Evolutionary conservation across 2,329 filamentous ascomycete genomes (phyloP).

Genomic region (Colletotrichum salicis): DNA sequence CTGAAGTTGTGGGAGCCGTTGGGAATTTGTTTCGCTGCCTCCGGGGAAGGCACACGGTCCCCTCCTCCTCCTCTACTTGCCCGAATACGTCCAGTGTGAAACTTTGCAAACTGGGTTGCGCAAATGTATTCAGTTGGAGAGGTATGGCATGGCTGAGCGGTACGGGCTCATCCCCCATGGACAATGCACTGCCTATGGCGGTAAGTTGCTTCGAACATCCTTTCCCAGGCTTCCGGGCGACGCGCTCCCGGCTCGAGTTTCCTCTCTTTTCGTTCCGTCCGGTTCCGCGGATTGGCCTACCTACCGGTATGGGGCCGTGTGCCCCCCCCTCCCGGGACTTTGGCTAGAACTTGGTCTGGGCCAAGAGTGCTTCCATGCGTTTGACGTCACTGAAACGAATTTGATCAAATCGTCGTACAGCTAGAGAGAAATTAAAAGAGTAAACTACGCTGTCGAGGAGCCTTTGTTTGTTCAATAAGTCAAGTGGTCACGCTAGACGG

Average conservation of each 20-base stretch:
- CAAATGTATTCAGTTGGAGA: background rate
- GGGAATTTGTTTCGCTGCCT: no score
- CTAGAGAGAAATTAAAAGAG: background rate
- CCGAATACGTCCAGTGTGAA: background rate
- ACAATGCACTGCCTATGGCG: background rate
- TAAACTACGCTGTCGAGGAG: background rate
- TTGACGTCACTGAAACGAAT: background rate
- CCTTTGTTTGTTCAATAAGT: background rate
- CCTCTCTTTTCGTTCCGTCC: background rate
- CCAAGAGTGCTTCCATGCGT: background rate
- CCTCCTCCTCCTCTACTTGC: background rate
- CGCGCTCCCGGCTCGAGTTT: background rate
- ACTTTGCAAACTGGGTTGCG: background rate
- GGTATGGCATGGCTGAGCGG: background rate
- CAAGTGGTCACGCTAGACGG: background rate
- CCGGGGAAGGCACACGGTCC: no score
- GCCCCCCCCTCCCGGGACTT: background rate
- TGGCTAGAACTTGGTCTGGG: background rate
- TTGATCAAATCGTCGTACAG: background rate
- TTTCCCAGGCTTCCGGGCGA: background rate
- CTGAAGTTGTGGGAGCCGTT: no score
- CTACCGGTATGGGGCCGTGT: background rate
- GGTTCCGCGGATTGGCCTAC: background rate
- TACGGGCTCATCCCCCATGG: background rate
- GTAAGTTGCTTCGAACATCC: background rate